Evolutionary conservation across 768 basidiomycete genomes (phyloP).

Genomic region (Hemileccinum rubropunctum): DNA sequence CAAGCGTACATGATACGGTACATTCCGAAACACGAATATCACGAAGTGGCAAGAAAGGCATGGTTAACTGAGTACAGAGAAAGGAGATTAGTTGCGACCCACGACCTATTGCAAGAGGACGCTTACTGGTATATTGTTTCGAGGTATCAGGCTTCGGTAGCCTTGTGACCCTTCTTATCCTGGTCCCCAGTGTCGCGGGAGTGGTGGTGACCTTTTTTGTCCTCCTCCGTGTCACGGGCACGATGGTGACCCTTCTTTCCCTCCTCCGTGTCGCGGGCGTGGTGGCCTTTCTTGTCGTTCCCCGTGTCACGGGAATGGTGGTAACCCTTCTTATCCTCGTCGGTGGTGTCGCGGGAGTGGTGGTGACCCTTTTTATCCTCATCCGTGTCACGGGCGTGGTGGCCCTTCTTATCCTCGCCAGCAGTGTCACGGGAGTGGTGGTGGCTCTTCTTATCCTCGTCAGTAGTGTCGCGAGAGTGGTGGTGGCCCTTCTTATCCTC

Average conservation of each 20-base stretch:
- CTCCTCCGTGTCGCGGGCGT: too few relatives aligned
- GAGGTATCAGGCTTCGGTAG: too few relatives aligned
- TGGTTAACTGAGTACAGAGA: too few relatives aligned
- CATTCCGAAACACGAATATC: too few relatives aligned
- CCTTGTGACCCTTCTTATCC: neutral
- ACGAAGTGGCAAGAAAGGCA: too few relatives aligned
- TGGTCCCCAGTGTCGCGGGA: neutral
- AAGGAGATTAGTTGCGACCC: too few relatives aligned
- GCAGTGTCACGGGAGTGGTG: neutral
- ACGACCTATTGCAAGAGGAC: too few relatives aligned
- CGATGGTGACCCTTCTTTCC: neutral
- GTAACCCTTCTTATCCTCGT: neutral
- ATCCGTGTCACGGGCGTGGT: neutral
- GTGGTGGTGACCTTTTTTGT: neutral
- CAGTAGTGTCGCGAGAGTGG: neutral
- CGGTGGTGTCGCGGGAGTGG: neutral
- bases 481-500: neutral
- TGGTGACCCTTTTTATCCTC: neutral
- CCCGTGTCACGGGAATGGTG: neutral
- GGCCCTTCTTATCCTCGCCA: neutral
- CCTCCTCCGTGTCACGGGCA: neutral
- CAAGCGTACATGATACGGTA: too few relatives aligned
- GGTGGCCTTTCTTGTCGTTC: neutral
- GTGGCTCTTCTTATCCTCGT: neutral
- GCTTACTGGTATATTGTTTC: too few relatives aligned